Evolutionary conservation across 2,329 filamentous ascomycete species (phyloP).

Genomic region (Alternaria tenuissima): DNA sequence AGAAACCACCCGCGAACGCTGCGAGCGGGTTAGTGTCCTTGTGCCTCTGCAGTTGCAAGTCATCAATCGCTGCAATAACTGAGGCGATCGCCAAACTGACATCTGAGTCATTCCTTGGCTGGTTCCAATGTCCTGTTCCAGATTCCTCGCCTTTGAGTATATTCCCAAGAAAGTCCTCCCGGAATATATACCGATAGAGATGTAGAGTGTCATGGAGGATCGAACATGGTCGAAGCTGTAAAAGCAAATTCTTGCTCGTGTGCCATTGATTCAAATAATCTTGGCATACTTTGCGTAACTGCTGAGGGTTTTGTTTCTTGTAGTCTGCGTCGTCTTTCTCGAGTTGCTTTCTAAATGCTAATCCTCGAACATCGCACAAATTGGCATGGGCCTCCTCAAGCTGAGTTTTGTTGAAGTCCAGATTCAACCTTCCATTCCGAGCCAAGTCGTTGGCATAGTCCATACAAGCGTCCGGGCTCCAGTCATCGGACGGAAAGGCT

Average conservation of each 20-base stretch:
- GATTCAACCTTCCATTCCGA: not conserved
- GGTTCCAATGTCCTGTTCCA: too few relatives aligned
- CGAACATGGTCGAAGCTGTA: too few relatives aligned
- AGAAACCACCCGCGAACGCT: constrained; percentile 16
- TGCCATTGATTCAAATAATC: too few relatives aligned
- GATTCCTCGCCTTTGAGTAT: too few relatives aligned
- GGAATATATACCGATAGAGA: too few relatives aligned
- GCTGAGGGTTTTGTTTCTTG: too few relatives aligned
- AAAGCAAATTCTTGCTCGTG: too few relatives aligned
- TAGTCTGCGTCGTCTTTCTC: not conserved
- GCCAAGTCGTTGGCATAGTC: not conserved
- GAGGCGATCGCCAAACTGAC: constrained; percentile 13
- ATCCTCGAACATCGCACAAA: not conserved
- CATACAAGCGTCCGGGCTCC: not conserved
- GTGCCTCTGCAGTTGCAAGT: not conserved
- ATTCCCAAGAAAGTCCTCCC: too few relatives aligned
- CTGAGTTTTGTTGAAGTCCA: not conserved
- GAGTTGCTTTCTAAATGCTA: not conserved
- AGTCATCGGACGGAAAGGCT: not conserved
- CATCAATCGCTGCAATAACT: constrained; percentile 22
- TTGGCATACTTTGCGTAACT: too few relatives aligned
- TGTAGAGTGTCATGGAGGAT: too few relatives aligned
- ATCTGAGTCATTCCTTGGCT: too few relatives aligned
- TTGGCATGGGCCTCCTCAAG: not conserved
- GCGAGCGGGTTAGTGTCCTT: not conserved